A percentile compares a stretch with the other conserved stretches of the same genome.
Evolutionary conservation across 345 rosid species (phyloP).

Genomic region (Eucalyptus curtisii): DNA sequence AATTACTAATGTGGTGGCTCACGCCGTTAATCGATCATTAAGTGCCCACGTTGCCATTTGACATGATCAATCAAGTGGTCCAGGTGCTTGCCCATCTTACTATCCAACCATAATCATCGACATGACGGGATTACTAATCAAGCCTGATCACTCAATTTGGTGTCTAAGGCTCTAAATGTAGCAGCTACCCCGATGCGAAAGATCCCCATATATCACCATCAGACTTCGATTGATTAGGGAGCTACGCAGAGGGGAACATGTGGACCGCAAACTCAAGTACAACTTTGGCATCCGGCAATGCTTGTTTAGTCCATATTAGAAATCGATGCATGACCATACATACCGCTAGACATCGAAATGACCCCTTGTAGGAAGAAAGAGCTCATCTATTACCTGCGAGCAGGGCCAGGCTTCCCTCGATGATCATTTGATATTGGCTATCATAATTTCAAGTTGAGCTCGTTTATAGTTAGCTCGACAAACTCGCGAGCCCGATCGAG

Average conservation of each 20-base stretch:
- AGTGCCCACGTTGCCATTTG: not conserved
- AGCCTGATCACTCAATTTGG: not conserved
- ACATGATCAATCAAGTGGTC: not conserved
- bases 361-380: not conserved
- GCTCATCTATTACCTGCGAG: not conserved
- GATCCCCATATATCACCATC: not conserved
- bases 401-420: not conserved
- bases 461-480: rapidly evolving
- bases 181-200: not conserved
- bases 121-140: not conserved
- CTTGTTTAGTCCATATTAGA: not conserved
- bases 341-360: not conserved
- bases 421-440: not conserved
- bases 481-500: rapidly evolving
- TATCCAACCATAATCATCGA: not conserved
- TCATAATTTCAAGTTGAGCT: not conserved
- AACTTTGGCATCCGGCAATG: not conserved
- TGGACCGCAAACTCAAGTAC: not conserved
- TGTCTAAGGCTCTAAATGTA: not conserved
- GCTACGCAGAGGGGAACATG: not conserved
- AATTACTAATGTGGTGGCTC: not conserved
- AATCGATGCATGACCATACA: not conserved
- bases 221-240: not conserved
- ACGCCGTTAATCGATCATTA: rapidly evolving
- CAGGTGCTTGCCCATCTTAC: not conserved